These are phyloP conservation scores for Paralagenidium karlingii DNA, from an alignment of 352 stramenopile species.

Conservation along the genomic window DNA sequence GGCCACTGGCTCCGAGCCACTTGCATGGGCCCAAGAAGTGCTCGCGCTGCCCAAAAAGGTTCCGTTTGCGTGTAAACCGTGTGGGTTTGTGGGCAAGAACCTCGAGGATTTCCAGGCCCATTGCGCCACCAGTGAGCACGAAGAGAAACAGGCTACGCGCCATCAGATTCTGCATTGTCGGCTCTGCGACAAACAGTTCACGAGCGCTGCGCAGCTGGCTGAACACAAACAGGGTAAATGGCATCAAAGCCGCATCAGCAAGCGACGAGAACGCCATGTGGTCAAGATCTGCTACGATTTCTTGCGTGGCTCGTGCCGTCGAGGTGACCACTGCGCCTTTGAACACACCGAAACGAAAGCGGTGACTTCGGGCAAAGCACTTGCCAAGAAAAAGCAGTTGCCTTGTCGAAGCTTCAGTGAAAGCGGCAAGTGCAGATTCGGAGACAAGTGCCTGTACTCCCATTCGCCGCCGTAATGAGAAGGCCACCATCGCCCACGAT, in stretches of 20 bases:
- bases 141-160: constrained; percentile 15
- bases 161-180: constrained; percentile 26
- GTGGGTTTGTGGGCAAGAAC: constrained; percentile 60
- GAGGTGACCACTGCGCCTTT: constrained; percentile 55
- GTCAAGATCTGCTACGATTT: constrained; percentile 79
- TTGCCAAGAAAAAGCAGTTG: constrained; percentile 38
- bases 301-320: constrained; percentile 51
- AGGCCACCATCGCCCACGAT: not conserved
- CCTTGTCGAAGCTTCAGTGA: constrained; percentile 37
- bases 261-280: constrained; percentile 52
- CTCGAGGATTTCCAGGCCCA: constrained; percentile 53
- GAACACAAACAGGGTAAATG: constrained; percentile 75
- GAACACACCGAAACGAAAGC: constrained; percentile 58
- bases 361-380: constrained; percentile 30
- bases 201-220: constrained; percentile 49
- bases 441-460: constrained; percentile 60
- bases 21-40: constrained; percentile 21
- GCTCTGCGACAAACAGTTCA: constrained; percentile 72
- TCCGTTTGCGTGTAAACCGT: constrained; percentile 73
- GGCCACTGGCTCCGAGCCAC: too few relatives aligned
- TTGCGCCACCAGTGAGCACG: constrained; percentile 26
- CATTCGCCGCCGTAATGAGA: constrained; percentile 21
- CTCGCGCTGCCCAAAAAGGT: constrained; percentile 59
- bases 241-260: constrained; percentile 58
- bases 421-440: constrained; percentile 43